Evolutionary conservation across 2,329 filamentous ascomycete genomes (phyloP), one percentile per base, ranked within the genome.

Genomic region (Proliferodiscus dingleyae): DNA sequence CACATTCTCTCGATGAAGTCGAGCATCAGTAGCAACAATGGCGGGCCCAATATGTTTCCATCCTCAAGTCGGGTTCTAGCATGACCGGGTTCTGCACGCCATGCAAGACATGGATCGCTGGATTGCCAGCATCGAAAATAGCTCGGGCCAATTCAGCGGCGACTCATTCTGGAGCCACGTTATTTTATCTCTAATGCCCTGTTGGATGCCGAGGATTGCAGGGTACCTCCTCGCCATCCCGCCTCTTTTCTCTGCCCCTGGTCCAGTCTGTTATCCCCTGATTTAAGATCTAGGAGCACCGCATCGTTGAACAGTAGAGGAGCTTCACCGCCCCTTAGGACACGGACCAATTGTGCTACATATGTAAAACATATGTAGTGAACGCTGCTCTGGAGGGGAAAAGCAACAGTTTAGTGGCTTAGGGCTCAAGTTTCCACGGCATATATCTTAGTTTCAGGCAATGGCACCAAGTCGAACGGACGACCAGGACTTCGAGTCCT

Each of bases 391-490:
- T 32, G 29, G 29, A 34, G 18, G 13, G 13, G 5, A 32, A 32
- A 32, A n/a, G 29, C 5, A 32, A 32, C 15, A 32, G 5, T 32
- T 32, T n/a, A 15, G 15, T 15, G 9, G 8, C 29, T n/a, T 32
- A 32, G 15, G 29, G 5, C 29, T n/a, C 5, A 32, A 32, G 9
- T 5, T 15, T 13, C 13, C 5, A 5, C 29, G 5, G n/a, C 13
- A 15, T 5, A 32, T 15, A 9, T 32, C 5, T 32, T 32, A n/a
- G n/a, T 37, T 13, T n/a, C 4, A 10, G 13, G 13, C 26, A 22
- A 58, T 58, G 55, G 48, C 52, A 16, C 55, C 55, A 37, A 50
- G 52, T 50, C 45, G 54, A 45, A 50, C 49, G 19, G 52, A 57
- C 26, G 51, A 57, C 21, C 16, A 46, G 22, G 45, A 45, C n/a